Base-by-base conservation (phyloP, 768 basidiomycete genomes). In the Lepiota venenata region DNA sequence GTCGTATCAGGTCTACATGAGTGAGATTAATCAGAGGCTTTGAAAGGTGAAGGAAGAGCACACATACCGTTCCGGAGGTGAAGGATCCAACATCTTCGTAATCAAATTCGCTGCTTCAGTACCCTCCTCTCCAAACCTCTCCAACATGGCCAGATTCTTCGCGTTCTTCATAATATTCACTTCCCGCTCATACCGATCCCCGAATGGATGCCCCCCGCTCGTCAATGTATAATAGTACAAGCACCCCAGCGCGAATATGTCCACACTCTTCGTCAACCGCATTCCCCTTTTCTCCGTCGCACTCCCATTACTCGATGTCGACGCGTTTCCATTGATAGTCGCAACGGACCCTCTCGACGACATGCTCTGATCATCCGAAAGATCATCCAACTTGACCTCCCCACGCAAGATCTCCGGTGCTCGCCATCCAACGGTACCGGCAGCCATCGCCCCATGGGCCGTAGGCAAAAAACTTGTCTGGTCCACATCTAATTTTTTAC, bases 381-480 rank as follows among this genome's bases (percentile, higher is more conserved):
- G 70, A 27, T 95, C 93, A 62, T 97, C 91, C 56, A 98, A 76
- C 67, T 91, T 91, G 53, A 99, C 96, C 51, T 97, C 93, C 2
- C 96, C 96, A 20, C 91, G 77, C 42, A 99, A 71, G 58, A 98
- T 94, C 72, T 99, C 97, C 0, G 97, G 97, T 0, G 97, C 97
- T 4, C 97, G 84, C 93, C 97, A 99, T 1, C 97, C 97, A 16
- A 95, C 88, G 0, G 95, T 96, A 12, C 97, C 97, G 9, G 91
- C 93, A 18, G 83, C 91, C 74, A 91, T 83, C 29, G 88, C 82
- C 5, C 96, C 93, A 63, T 95, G 88, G 14, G 85, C 84, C 0
- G 96, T 98, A 1, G 95, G 96, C 59, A 93, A 72, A 69, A 98
- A 98, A 63, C 92, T 94, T 47, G 93, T 95, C 78, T 98, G 95